Evolutionary conservation across 345 rosid genomes (phyloP).

Genomic region (Populus simonii): DNA sequence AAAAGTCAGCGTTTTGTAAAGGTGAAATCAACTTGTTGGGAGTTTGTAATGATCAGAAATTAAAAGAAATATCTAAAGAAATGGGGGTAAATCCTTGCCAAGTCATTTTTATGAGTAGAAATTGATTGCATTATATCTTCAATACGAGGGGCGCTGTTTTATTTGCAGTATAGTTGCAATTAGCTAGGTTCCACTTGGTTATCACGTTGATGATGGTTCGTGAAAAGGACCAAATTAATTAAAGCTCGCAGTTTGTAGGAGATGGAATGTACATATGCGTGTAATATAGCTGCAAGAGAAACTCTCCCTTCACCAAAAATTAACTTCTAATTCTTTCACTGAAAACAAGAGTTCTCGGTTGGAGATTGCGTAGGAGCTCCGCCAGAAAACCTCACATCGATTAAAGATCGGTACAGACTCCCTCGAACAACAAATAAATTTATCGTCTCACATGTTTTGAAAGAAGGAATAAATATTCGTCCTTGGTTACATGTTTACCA

Average conservation of each 20-base stretch:
- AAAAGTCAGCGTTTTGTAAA: conserved; percentile 5
- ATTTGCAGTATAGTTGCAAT: conserved; percentile 17
- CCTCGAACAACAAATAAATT: neutral
- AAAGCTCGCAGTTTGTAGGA: neutral
- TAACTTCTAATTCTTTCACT: neutral
- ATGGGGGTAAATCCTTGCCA: conserved; percentile 9
- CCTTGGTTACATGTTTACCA: conserved; percentile 2
- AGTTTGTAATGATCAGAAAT: conserved; percentile 21
- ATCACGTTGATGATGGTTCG: conserved; percentile 10
- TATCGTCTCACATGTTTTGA: conserved; percentile 9
- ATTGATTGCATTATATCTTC: conserved; percentile 19
- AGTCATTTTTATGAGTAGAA: conserved; percentile 5
- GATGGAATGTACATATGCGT: neutral
- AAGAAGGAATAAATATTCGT: neutral
- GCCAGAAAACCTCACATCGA: neutral
- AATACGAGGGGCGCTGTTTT: conserved; percentile 22
- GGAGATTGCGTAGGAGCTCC: neutral
- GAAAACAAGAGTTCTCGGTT: neutral
- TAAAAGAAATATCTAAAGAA: conserved; percentile 1
- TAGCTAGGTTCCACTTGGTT: conserved; percentile 23
- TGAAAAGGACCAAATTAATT: neutral
- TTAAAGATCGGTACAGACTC: neutral
- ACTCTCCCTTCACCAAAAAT: neutral
- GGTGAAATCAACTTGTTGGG: conserved; percentile 28
- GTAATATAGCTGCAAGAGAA: neutral